These are phyloP conservation scores for Candida dubliniensis DNA, from an alignment of 1,139 yeast genomes.

Conservation along the genomic window DNA sequence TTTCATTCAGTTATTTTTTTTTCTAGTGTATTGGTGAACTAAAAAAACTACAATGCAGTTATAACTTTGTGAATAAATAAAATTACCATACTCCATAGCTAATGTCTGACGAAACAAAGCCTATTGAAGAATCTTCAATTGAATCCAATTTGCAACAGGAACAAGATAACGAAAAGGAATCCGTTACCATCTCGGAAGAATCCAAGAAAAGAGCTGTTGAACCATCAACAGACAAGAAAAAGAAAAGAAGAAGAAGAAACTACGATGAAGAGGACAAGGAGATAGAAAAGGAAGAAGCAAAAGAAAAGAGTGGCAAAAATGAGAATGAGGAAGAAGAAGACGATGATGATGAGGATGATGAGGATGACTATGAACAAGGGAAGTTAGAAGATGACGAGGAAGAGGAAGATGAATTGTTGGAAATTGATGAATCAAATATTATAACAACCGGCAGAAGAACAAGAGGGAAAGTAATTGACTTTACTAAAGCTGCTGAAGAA, in stretches of 20 bases:
- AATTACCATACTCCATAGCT: background rate
- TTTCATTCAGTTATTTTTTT: background rate
- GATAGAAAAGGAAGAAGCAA: constrained; percentile 13
- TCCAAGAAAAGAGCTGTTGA: constrained; percentile 16
- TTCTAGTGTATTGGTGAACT: background rate
- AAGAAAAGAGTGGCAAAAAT: constrained; percentile 39
- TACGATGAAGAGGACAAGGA: constrained; percentile 46
- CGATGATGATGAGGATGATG: constrained; percentile 57
- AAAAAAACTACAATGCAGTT: no score
- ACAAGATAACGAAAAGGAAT: background rate
- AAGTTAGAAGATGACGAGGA: constrained; percentile 55
- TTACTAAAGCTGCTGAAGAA: constrained; percentile 78
- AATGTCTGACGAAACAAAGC: constrained; percentile 2
- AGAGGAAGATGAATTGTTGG: constrained; percentile 71
- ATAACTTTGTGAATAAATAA: no score
- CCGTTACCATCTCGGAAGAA: constrained; percentile 8
- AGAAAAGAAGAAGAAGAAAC: constrained; percentile 43
- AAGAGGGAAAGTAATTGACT: constrained; percentile 86
- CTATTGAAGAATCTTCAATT: constrained; percentile 8
- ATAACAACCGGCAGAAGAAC: constrained; percentile 86
- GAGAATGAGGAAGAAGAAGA: constrained; percentile 46
- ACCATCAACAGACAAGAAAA: constrained; percentile 31
- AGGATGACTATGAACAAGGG: constrained; percentile 44
- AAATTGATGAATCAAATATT: constrained; percentile 82
- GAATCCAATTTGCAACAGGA: constrained; percentile 4